Percentiles rank a stretch among this genome's conserved stretches.
Evolutionary conservation across 1,284 basidiomycete species (phyloP).

Genomic region (Boletus semigastroideus): DNA sequence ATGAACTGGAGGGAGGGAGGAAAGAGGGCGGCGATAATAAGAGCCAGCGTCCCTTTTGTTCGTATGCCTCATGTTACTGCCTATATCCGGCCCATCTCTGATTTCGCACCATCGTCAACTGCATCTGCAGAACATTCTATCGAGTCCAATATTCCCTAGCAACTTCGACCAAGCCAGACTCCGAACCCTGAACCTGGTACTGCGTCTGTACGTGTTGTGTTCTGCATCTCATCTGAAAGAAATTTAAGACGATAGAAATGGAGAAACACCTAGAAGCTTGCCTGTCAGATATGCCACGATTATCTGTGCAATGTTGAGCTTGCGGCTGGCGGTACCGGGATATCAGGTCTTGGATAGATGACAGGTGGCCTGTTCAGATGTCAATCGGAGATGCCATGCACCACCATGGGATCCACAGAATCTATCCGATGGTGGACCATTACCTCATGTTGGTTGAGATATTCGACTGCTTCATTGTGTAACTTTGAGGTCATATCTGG

Average conservation of each 20-base stretch:
- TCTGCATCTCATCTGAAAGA: no score
- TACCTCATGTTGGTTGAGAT: not conserved
- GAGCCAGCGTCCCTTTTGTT: conserved; percentile 25
- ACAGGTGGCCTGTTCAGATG: not conserved
- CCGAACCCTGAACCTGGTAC: not conserved
- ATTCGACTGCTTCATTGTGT: not conserved
- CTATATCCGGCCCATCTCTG: conserved; percentile 36
- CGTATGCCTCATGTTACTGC: conserved; percentile 29
- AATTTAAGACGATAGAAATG: no score
- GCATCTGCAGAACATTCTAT: no score
- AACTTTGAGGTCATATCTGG: not conserved
- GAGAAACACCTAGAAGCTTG: not conserved
- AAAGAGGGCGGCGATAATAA: conserved; percentile 13
- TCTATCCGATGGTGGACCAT: not conserved
- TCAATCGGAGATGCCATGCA: not conserved
- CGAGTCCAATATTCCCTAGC: not conserved
- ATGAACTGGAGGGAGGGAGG: conserved; percentile 10
- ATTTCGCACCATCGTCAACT: conserved; percentile 4
- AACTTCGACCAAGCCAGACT: not conserved
- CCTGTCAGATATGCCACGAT: not conserved
- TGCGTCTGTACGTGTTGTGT: no score
- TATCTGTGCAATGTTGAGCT: no score
- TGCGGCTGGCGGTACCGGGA: not conserved
- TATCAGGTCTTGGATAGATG: not conserved
- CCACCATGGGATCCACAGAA: not conserved